These are phyloP conservation scores for Pseudocercospora fijiensis DNA, from an alignment of 2,329 filamentous ascomycete genomes.

Conservation along the genomic window DNA sequence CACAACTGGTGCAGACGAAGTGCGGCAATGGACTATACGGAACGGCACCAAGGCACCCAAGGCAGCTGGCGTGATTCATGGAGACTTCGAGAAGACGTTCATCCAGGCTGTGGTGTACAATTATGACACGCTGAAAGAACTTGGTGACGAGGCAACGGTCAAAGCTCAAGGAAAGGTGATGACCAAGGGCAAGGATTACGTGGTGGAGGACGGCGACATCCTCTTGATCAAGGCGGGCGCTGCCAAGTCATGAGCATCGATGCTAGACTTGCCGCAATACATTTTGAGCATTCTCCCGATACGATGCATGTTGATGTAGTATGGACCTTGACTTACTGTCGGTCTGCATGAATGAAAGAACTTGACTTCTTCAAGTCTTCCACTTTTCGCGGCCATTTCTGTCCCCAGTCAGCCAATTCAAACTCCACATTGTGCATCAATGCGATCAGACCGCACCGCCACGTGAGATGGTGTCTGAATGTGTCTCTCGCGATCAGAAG, in stretches of 20 bases:
- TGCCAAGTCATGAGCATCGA: slow-evolving; percentile 56
- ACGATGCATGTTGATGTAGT: slow-evolving; percentile 13
- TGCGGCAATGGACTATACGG: slow-evolving; percentile 96
- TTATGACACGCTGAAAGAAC: slow-evolving; percentile 75
- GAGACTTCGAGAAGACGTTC: slow-evolving; percentile 99
- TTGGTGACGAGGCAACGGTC: slow-evolving; percentile 82
- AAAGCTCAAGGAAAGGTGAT: slow-evolving; percentile 94
- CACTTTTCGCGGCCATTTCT: not conserved
- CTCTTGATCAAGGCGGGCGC: slow-evolving; percentile 88
- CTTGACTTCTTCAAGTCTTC: not conserved
- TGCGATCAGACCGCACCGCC: not conserved
- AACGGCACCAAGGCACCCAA: slow-evolving; percentile 96
- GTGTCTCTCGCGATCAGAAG: not conserved
- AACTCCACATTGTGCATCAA: not conserved
- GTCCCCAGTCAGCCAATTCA: not conserved
- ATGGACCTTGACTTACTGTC: slow-evolving; percentile 14
- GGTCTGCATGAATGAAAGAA: slow-evolving; percentile 15
- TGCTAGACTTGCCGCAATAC: not conserved
- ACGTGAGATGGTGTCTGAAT: not conserved
- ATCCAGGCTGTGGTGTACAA: slow-evolving; percentile 97
- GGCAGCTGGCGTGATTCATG: slow-evolving; percentile 96
- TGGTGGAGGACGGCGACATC: slow-evolving; percentile 78
- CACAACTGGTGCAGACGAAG: slow-evolving; percentile 92
- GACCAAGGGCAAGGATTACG: slow-evolving; percentile 98
- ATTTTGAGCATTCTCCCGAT: not conserved